A percentile compares a stretch with the other conserved stretches of the same genome.
These are phyloP conservation scores for Aphanomyces euteiches DNA, from an alignment of 352 stramenopile species.

Conservation along the genomic window DNA sequence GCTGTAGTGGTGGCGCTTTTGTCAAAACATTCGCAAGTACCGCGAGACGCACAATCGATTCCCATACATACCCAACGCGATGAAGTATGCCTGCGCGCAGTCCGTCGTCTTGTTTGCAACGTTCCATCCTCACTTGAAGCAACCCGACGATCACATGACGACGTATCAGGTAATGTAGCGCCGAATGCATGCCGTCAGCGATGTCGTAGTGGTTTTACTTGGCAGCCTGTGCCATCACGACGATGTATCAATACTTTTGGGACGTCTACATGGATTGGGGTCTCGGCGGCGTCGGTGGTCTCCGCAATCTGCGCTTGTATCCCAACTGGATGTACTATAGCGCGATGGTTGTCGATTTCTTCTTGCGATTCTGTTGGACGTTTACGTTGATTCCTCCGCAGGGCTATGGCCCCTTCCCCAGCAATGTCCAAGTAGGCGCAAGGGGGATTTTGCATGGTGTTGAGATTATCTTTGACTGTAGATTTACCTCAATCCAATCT, in stretches of 20 bases:
- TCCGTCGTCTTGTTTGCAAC: slow-evolving; percentile 83
- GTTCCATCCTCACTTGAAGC: slow-evolving; percentile 63
- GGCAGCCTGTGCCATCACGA: slow-evolving; percentile 38
- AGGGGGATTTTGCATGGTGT: neutral
- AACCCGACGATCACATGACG: slow-evolving; percentile 24
- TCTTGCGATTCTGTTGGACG: slow-evolving; percentile 80
- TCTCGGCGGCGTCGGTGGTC: slow-evolving; percentile 61
- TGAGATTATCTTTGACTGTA: slow-evolving; percentile 1
- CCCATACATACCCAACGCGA: slow-evolving; percentile 93
- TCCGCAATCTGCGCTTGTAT: slow-evolving; percentile 75
- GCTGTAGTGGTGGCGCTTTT: slow-evolving; percentile 90
- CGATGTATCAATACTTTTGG: slow-evolving; percentile 78
- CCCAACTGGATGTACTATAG: slow-evolving; percentile 77
- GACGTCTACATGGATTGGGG: slow-evolving; percentile 87
- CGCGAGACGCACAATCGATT: slow-evolving; percentile 93
- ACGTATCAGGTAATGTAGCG: slow-evolving; percentile 16
- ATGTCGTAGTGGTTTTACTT: slow-evolving; percentile 18
- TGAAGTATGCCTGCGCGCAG: slow-evolving; percentile 92
- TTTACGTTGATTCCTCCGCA: slow-evolving; percentile 69
- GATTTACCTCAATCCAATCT: slow-evolving; percentile 77
- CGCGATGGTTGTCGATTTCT: slow-evolving; percentile 68
- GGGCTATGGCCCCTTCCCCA: slow-evolving; percentile 48
- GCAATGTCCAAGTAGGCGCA: slow-evolving; percentile 15
- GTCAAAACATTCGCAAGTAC: slow-evolving; percentile 95
- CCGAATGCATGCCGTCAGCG: neutral